phyloP scores from a whole-genome alignment of 257 asterid genomes.

The Eustoma russellianum region DNA sequence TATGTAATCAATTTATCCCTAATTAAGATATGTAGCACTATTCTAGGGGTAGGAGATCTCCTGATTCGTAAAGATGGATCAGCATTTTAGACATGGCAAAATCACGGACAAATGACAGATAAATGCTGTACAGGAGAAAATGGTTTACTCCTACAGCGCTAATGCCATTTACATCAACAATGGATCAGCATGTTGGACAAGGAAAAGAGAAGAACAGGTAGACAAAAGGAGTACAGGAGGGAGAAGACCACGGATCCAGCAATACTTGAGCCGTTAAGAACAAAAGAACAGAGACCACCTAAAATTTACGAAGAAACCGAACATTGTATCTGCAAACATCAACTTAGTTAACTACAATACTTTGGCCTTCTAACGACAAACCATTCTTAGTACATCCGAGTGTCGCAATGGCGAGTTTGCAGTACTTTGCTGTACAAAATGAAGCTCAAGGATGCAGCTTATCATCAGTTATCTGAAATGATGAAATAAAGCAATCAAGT shows the following conservation, averaged over 20 bases:
- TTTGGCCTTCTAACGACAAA: neutral
- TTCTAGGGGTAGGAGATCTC: no score
- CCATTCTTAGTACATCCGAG: neutral
- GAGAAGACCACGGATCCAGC: neutral
- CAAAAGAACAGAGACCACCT: slow-evolving; percentile 1
- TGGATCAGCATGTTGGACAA: neutral
- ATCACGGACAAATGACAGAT: no score
- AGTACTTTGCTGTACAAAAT: neutral
- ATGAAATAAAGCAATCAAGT: slow-evolving; percentile 1
- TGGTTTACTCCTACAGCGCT: no score
- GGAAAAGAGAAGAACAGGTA: neutral
- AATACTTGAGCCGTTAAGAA: neutral
- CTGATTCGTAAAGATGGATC: no score
- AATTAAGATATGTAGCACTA: no score
- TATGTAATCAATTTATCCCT: no score
- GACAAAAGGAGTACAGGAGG: neutral
- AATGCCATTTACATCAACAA: no score
- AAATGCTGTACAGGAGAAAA: no score
- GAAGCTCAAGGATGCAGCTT: slow-evolving; percentile 3
- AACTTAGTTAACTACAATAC: neutral
- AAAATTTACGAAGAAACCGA: neutral
- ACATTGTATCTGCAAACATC: no score
- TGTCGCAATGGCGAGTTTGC: slow-evolving; percentile 1
- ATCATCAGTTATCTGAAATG: slow-evolving; percentile 33
- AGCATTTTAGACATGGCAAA: no score